Base-by-base conservation (phyloP, 2,329 filamentous ascomycete genomes). In the Magnaporthiopsis rhizophila region DNA sequence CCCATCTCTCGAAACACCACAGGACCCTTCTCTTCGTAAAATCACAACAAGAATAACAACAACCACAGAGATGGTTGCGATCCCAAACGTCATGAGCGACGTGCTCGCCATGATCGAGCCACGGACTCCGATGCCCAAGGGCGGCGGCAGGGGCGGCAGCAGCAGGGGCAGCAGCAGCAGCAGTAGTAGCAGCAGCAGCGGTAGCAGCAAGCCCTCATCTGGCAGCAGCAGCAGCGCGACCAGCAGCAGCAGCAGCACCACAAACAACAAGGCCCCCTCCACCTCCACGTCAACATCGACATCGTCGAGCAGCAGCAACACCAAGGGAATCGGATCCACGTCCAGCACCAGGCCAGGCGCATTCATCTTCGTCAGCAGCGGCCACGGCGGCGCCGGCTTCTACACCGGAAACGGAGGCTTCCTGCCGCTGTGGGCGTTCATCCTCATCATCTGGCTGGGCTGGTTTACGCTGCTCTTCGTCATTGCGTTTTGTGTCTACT, bases 51-150 rank as follows among this genome's bases (percentile, higher is more conserved):
- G 7, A 18, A 13, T 13, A 1, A 2, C 0, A 3, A 38, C 34
- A 38, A 15, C 36, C 13, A 9, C 45, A 53, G 36, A 38, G 11
- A 63, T 63, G 62, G 62, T 58, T 2, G 62, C 62, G 3, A 63
- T 63, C 53, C 12, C 38, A n/a, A 15, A 34, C 32, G 30, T 34
- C 50, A 15, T 26, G 57, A 26, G 28, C 57, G 28, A 32, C 53
- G 50, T 57, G 38, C 61, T 50, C 45, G 56, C 32, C 21, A 36
- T 58, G 53, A 32, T 63, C 57, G 57, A 63, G n/a, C 30, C 30
- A 30, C 32, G 62, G 34, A 30, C 62, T 1, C 62, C 59, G 24
- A 15, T 61, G n/a, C 59, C 62, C 34, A 63, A 63, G 34, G 62
- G 62, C 34, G 62, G 62, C 7, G 62, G 62, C 24, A 28, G 34